Percentiles rank a stretch among this genome's conserved stretches.
phyloP scores from a whole-genome alignment of 1,139 yeast species.

The Scheffersomyces illinoinensis region DNA sequence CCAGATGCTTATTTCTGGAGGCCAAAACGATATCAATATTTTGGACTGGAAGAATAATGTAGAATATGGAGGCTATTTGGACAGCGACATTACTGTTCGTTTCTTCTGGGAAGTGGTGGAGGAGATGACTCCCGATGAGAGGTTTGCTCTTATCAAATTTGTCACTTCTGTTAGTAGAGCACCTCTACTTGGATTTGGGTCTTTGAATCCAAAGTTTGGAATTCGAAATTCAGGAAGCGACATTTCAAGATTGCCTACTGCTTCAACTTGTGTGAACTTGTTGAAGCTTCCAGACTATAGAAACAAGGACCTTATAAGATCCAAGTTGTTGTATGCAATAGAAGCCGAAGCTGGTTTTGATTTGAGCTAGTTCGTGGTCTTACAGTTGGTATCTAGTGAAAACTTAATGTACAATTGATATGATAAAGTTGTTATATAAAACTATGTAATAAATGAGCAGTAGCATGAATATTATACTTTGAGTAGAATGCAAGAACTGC shows the following conservation, averaged over 20 bases:
- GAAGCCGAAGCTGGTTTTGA: conserved; percentile 86
- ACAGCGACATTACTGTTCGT: conserved; percentile 54
- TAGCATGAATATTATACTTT: background rate
- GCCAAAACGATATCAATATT: conserved; percentile 63
- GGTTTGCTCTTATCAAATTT: conserved; percentile 69
- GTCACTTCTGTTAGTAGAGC: conserved; percentile 92
- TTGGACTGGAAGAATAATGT: conserved; percentile 66
- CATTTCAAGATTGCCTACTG: conserved; percentile 69
- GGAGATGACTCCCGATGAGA: conserved; percentile 64
- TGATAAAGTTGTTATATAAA: background rate
- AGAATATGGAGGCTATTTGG: conserved; percentile 66
- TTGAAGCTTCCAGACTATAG: conserved; percentile 82
- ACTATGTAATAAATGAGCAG: background rate
- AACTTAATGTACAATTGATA: background rate
- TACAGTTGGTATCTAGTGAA: background rate
- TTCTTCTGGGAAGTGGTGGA: conserved; percentile 76
- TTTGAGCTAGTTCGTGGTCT: conserved; percentile 22
- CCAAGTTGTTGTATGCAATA: conserved; percentile 75
- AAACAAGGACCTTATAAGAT: conserved; percentile 54
- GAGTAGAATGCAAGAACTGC: background rate
- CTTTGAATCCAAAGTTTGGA: conserved; percentile 77
- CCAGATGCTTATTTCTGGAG: conserved; percentile 86
- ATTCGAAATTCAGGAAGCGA: conserved; percentile 70
- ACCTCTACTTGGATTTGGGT: conserved; percentile 82
- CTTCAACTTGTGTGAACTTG: conserved; percentile 90